These are phyloP conservation scores for Cladophialophora psammophila DNA, from an alignment of 2,329 filamentous ascomycete species.

Conservation along the genomic window DNA sequence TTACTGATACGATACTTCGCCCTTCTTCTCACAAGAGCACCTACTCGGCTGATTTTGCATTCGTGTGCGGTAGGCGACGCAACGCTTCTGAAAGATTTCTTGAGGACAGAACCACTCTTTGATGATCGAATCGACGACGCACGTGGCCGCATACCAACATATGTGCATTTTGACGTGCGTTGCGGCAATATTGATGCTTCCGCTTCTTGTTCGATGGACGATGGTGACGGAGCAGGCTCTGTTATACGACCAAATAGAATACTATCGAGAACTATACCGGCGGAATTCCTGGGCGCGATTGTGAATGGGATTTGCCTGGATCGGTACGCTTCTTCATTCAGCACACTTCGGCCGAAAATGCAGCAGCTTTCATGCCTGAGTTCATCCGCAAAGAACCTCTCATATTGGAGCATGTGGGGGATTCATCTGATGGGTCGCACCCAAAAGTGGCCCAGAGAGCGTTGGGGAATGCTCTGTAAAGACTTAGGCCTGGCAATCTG, in stretches of 20 bases:
- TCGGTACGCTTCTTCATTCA: no score
- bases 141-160: constrained; percentile 12
- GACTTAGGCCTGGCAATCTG: constrained; percentile 10
- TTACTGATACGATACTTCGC: constrained; percentile 15
- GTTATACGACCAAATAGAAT: constrained; percentile 21
- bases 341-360: not conserved
- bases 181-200: constrained; percentile 16
- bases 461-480: constrained; percentile 16
- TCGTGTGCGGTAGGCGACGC: constrained; percentile 25
- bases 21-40: constrained; percentile 11
- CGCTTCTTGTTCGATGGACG: not conserved
- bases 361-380: not conserved
- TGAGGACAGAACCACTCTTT: constrained; percentile 15
- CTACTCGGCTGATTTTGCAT: constrained; percentile 17
- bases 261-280: constrained; percentile 23
- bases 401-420: not conserved
- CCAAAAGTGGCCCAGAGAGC: constrained; percentile 18
- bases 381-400: not conserved
- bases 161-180: constrained; percentile 15
- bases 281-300: no score
- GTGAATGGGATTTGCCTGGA: no score
- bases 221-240: constrained; percentile 15
- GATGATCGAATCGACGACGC: constrained; percentile 18
- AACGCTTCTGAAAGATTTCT: constrained; percentile 22
- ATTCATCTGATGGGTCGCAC: constrained; percentile 3